These are phyloP conservation scores for Fusarium nurragi DNA, from an alignment of 2,329 filamentous ascomycete genomes.

Conservation along the genomic window DNA sequence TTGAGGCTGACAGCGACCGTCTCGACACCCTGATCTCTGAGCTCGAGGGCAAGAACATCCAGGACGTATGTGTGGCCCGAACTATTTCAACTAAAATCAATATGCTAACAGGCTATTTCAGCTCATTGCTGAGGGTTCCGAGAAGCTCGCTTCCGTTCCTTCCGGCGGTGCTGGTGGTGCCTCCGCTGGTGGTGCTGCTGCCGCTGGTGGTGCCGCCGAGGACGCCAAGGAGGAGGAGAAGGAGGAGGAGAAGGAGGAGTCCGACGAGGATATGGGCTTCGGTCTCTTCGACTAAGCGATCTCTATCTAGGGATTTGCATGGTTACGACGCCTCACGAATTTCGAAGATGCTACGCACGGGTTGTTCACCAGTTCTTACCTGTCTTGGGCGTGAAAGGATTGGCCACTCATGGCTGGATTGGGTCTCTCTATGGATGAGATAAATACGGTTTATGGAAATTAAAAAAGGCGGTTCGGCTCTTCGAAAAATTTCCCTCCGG, in stretches of 20 bases:
- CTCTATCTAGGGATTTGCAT: slow-evolving; percentile 41
- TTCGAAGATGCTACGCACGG: slow-evolving; percentile 48
- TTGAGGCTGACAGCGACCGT: slow-evolving; percentile 90
- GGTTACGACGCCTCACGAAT: slow-evolving; percentile 48
- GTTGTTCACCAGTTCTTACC: slow-evolving; percentile 47
- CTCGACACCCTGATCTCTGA: slow-evolving; percentile 87
- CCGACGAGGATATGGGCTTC: slow-evolving; percentile 81
- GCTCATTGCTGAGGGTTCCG: slow-evolving; percentile 89
- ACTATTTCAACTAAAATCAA: not conserved
- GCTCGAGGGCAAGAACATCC: slow-evolving; percentile 91
- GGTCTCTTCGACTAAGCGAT: slow-evolving; percentile 77
- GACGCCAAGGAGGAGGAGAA: slow-evolving; percentile 85
- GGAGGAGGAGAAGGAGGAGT: slow-evolving; percentile 68
- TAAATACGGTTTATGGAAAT: slow-evolving; percentile 47
- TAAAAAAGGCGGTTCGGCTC: slow-evolving; percentile 44
- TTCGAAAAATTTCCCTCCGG: slow-evolving; percentile 20
- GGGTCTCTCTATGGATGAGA: slow-evolving; percentile 43
- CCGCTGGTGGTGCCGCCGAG: slow-evolving; percentile 72
- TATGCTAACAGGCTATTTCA: slow-evolving; percentile 52
- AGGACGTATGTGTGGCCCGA: slow-evolving; percentile 74
- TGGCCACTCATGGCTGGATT: slow-evolving; percentile 46
- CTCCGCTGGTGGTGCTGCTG: slow-evolving; percentile 72
- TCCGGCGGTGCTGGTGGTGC: slow-evolving; percentile 85
- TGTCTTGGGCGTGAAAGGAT: slow-evolving; percentile 47
- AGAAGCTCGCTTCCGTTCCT: slow-evolving; percentile 98